Evolutionary conservation across 768 basidiomycete species (phyloP), one percentile per base, ranked within the genome.

Genomic region (Lactifluus pinguis): DNA sequence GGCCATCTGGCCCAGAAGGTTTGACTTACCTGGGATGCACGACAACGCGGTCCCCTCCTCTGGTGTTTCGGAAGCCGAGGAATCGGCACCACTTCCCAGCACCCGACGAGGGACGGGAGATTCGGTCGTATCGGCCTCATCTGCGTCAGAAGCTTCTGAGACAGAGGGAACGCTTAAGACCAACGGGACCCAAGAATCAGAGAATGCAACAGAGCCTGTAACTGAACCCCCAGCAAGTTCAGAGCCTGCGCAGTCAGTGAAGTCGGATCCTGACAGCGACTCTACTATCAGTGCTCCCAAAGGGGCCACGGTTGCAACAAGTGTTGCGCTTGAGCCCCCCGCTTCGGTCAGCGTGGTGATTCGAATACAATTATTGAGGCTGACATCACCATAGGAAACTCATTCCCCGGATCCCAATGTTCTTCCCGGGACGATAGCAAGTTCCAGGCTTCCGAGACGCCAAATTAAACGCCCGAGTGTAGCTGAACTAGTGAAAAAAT

Each of bases 401-500:
- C 52, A 30, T 29, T n/a, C 25, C 3, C 1, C 48, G n/a, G 48
- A 60, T 55, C 25, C 15, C 14, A 54, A 48, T 17, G 71, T 66
- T 29, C 65, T 57, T 48, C 51, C 25, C 25, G 25, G 21, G 70
- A 70, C 38, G 21, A 51, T 55, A 38, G 74, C 75, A 42, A 67
- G 71, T 8, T 90, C 89, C 30, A 80, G 82, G 61, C 72, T 91
- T 42, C 89, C 89, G 30, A 79, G 87, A 21, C 79, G 85, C 14
- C 68, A 78, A 8, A 70, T 72, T 1, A 76, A 80, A 52, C 81
- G 81, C 15, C 79, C 85, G 4, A 85, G 77, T 61, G 92, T 97
- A 0, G 90, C 93, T 15, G 92, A 95, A 63, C 75, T 95, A 21
- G 89, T 95, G 15, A 87, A 82, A 64, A 86, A 83, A 57, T 92